Evolutionary conservation across 1,284 basidiomycete genomes (phyloP).

Genomic region (Stereum hirsutum): DNA sequence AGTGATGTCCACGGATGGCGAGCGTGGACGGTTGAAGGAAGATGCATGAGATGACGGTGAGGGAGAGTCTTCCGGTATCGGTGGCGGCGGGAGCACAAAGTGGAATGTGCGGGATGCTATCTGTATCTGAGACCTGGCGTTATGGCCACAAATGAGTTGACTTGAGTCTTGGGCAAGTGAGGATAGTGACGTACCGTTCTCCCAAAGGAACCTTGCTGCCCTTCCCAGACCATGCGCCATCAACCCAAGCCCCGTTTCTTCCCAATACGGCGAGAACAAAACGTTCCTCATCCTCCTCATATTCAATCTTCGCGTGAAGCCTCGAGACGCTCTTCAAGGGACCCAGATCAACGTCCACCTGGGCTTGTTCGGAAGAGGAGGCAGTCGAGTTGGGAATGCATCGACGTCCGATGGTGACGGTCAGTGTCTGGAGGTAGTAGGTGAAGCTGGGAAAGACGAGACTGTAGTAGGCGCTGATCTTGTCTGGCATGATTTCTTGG

Average conservation of each 20-base stretch:
- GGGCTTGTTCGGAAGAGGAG: slow-evolving; percentile 31
- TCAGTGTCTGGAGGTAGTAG: slow-evolving; percentile 51
- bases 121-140: slow-evolving; percentile 92
- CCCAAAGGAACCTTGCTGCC: slow-evolving; percentile 78
- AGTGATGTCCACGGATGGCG: slow-evolving; percentile 65
- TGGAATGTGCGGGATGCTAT: slow-evolving; percentile 97
- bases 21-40: slow-evolving; percentile 50
- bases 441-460: slow-evolving; percentile 89
- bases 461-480: slow-evolving; percentile 89
- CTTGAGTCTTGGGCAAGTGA: neutral
- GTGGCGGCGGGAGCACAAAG: slow-evolving; percentile 81
- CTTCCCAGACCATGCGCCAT: slow-evolving; percentile 89
- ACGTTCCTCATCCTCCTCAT: slow-evolving; percentile 77
- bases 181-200: slow-evolving; percentile 53
- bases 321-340: slow-evolving; percentile 95
- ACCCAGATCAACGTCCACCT: slow-evolving; percentile 94
- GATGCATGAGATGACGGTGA: slow-evolving; percentile 62
- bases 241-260: slow-evolving; percentile 96
- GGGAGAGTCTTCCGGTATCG: slow-evolving; percentile 64
- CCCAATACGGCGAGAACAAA: slow-evolving; percentile 91
- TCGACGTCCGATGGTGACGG: slow-evolving; percentile 49
- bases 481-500: slow-evolving; percentile 37
- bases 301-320: slow-evolving; percentile 93
- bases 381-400: slow-evolving; percentile 26
- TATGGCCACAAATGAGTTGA: slow-evolving; percentile 7